Conservation (phyloP, 805 yeast species). For the Groenewaldozyma salmanticensis region DNA sequence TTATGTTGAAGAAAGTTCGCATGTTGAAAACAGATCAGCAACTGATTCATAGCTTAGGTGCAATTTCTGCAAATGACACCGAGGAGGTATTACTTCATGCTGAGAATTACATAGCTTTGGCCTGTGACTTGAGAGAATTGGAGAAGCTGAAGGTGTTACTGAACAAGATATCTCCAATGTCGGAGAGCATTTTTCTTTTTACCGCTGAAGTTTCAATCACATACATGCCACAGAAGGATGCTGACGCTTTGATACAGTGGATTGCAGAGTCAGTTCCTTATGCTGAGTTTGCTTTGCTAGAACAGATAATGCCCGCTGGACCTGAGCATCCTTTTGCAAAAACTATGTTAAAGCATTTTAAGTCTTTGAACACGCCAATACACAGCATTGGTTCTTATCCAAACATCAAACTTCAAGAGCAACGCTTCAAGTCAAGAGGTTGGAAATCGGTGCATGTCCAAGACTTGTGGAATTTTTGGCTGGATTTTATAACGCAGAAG, state of each 20-base stretch:
- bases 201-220: conserved; percentile 79
- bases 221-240: conserved; percentile 59
- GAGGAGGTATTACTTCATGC: neutral
- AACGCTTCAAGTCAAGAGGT: conserved; percentile 40
- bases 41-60: conserved; percentile 38
- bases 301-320: conserved; percentile 64
- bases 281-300: conserved; percentile 56
- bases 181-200: conserved; percentile 34
- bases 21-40: conserved; percentile 43
- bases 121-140: conserved; percentile 52
- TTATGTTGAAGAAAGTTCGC: conserved; percentile 44
- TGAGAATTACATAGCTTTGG: conserved; percentile 44
- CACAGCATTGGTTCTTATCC: conserved; percentile 55
- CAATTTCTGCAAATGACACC: too few species aligned
- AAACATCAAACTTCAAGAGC: conserved; percentile 37
- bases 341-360: conserved; percentile 66
- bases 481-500: conserved; percentile 30
- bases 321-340: conserved; percentile 55
- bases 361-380: conserved; percentile 55
- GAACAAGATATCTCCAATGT: conserved; percentile 10
- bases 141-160: conserved; percentile 28
- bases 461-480: conserved; percentile 55
- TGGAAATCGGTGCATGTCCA: conserved; percentile 31
- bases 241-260: conserved; percentile 49
- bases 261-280: conserved; percentile 32